Conservation (phyloP, 2,329 filamentous ascomycete genomes). For the Alternaria tenuissima region DNA sequence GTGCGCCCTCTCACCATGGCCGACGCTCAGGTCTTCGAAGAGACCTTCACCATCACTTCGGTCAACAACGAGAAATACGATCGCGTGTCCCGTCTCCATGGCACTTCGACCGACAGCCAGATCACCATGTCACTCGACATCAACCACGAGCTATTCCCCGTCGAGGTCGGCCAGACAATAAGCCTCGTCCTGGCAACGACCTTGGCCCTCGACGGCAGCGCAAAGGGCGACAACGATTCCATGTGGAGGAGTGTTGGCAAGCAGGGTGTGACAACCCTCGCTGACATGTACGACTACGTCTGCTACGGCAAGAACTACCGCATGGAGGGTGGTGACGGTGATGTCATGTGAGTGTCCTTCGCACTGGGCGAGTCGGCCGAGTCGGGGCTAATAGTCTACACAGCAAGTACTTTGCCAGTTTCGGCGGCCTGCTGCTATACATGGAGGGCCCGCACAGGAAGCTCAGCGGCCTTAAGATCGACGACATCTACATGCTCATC, state of each 20-base stretch:
- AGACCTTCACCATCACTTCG: slow-evolving; percentile 82
- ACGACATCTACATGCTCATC: slow-evolving; percentile 90
- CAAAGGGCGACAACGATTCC: slow-evolving; percentile 60
- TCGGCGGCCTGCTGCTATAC: slow-evolving; percentile 88
- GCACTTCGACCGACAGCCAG: slow-evolving; percentile 77
- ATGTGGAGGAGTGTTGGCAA: slow-evolving; percentile 73
- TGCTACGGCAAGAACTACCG: slow-evolving; percentile 89
- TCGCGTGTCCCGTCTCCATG: slow-evolving; percentile 85
- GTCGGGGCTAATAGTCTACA: slow-evolving; percentile 34
- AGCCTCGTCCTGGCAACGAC: slow-evolving; percentile 85
- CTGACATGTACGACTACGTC: slow-evolving; percentile 87
- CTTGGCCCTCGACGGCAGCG: slow-evolving; percentile 80
- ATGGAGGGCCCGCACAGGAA: slow-evolving; percentile 96
- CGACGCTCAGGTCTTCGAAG: slow-evolving; percentile 93
- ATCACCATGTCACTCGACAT: slow-evolving; percentile 87
- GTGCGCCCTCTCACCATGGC: slow-evolving; percentile 62
- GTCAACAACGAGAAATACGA: slow-evolving; percentile 92
- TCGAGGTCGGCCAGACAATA: slow-evolving; percentile 75
- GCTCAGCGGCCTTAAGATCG: slow-evolving; percentile 87
- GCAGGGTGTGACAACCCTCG: slow-evolving; percentile 62
- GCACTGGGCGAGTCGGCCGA: slow-evolving; percentile 1
- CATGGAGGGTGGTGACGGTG: slow-evolving; percentile 83
- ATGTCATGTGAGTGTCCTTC: slow-evolving; percentile 76
- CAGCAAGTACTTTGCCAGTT: slow-evolving; percentile 93
- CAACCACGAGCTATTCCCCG: slow-evolving; percentile 90